Percentiles rank a stretch among this genome's conserved stretches.
phyloP scores from a whole-genome alignment of 129 eudicot species.

The Chrysanthemum seticuspe region DNA sequence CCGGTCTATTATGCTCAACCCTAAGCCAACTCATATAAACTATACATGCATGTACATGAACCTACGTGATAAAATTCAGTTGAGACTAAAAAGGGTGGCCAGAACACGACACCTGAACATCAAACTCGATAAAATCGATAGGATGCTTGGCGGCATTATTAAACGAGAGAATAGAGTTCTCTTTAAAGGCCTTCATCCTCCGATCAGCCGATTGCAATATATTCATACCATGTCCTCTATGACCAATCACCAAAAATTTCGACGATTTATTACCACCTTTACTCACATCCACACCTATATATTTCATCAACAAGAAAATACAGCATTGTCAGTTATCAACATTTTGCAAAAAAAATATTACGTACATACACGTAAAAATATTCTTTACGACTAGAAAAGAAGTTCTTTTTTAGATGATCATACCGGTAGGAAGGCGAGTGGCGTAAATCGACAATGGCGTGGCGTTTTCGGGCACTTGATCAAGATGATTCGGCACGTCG shows the following conservation, averaged over 20 bases:
- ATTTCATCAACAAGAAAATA: background rate
- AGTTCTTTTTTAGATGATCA: no score
- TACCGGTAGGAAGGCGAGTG: slow-evolving; percentile 49
- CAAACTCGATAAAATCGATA: slow-evolving; percentile 79
- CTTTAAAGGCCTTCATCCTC: slow-evolving; percentile 78
- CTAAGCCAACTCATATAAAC: no score
- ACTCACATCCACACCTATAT: slow-evolving; percentile 45
- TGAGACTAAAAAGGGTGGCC: background rate
- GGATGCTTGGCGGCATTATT: slow-evolving; percentile 62
- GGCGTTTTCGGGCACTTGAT: slow-evolving; percentile 59
- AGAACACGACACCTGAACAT: slow-evolving; percentile 69
- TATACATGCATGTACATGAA: background rate
- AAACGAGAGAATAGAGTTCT: slow-evolving; percentile 77
- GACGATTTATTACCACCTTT: slow-evolving; percentile 31
- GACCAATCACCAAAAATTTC: slow-evolving; percentile 80
- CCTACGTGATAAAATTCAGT: background rate
- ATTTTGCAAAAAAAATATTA: no score
- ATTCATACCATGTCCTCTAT: slow-evolving; percentile 93
- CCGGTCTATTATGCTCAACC: no score
- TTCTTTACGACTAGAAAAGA: background rate
- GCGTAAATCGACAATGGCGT: slow-evolving; percentile 48
- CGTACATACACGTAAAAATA: background rate
- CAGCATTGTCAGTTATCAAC: no score
- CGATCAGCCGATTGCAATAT: slow-evolving; percentile 67
- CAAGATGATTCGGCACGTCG: slow-evolving; percentile 86